phyloP scores from a whole-genome alignment of 2,329 filamentous ascomycete species.

The Hypoxylon rubiginosum region DNA sequence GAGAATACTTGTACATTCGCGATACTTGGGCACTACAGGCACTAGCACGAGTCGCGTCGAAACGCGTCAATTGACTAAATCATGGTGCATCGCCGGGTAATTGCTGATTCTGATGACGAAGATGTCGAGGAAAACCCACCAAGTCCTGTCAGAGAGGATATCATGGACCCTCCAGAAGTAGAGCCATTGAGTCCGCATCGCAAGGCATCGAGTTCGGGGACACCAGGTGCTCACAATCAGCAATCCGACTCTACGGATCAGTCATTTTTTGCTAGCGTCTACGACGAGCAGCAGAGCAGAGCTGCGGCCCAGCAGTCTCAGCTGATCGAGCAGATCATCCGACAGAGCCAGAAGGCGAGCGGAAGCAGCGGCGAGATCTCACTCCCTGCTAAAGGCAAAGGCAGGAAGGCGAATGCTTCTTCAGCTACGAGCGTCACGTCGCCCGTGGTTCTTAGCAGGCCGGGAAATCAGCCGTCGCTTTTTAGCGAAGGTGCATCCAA shows the following conservation, averaged over 20 bases:
- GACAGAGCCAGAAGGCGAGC: slow-evolving; percentile 51
- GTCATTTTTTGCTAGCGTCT: slow-evolving; percentile 49
- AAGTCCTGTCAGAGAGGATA: slow-evolving; percentile 34
- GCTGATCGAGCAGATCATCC: slow-evolving; percentile 52
- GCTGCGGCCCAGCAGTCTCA: slow-evolving; percentile 46
- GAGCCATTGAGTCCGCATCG: slow-evolving; percentile 50
- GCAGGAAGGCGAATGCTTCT: slow-evolving; percentile 41
- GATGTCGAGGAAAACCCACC: slow-evolving; percentile 43
- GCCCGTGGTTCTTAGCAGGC: slow-evolving; percentile 38
- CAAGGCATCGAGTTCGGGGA: slow-evolving; percentile 34
- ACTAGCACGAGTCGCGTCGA: slow-evolving; percentile 20
- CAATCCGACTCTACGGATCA: slow-evolving; percentile 47
- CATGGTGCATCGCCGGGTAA: slow-evolving; percentile 49
- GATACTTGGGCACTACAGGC: not conserved
- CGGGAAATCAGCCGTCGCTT: slow-evolving; percentile 33
- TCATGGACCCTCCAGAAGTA: slow-evolving; percentile 43
- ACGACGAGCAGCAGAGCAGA: slow-evolving; percentile 46
- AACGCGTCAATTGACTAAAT: slow-evolving; percentile 26
- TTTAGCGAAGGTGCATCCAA: slow-evolving; percentile 44
- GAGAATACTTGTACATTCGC: not conserved
- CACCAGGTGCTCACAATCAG: slow-evolving; percentile 31
- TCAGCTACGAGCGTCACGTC: slow-evolving; percentile 51
- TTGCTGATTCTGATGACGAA: slow-evolving; percentile 55
- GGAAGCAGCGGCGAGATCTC: slow-evolving; percentile 50
- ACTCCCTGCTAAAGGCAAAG: slow-evolving; percentile 43